Base-by-base conservation (phyloP, 2,329 filamentous ascomycete species). In the Didymella keratinophila region DNA sequence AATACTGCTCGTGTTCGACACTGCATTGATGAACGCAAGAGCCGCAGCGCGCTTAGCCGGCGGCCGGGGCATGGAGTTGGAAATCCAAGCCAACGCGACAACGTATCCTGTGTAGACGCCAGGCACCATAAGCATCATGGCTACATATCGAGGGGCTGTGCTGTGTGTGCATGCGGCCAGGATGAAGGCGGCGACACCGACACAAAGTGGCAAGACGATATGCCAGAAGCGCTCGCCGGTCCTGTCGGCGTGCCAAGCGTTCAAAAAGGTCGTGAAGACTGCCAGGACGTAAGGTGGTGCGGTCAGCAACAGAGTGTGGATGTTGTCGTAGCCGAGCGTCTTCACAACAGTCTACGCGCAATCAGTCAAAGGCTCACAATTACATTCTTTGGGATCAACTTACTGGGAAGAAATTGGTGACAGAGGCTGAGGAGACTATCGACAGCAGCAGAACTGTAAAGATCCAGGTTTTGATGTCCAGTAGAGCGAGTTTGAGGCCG, bases 11-110 rank as follows among this genome's bases (percentile, higher is more conserved):
- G 83, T 81, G 71, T 93, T 92, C 18, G 84, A 86, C 10, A 91
- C 81, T 2, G 88, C 87, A 70, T 94, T 94, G 76, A 93, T 91
- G 61, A 89, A 87, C 1, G 90, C 91, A 5, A 94, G 74, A 0
- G 89, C 89, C 0, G 89, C 86, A 2, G 87, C 87, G 59, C 89
- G 84, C 78, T 93, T 93, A 2, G 90, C 87, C 0, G 90, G 89
- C 3, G 91, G 91, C 5, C 90, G 85, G 0, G 90, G 90, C 50
- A 94, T 82, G 1, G 87, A 89, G 71, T 90, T 91, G 45, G 84
- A 87, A 63, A 93, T 92, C 91, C 91, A 95, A 2, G 87, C 84
- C 4, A 91, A 79, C 1, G 83, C 82, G 1, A 91, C 87, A 0
- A 89, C 89, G 52, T 78, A 78, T 14, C 76, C 84, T 1, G 84